Evolutionary conservation across 2,329 filamentous ascomycete genomes (phyloP).

Genomic region (Microdochium nivale): DNA sequence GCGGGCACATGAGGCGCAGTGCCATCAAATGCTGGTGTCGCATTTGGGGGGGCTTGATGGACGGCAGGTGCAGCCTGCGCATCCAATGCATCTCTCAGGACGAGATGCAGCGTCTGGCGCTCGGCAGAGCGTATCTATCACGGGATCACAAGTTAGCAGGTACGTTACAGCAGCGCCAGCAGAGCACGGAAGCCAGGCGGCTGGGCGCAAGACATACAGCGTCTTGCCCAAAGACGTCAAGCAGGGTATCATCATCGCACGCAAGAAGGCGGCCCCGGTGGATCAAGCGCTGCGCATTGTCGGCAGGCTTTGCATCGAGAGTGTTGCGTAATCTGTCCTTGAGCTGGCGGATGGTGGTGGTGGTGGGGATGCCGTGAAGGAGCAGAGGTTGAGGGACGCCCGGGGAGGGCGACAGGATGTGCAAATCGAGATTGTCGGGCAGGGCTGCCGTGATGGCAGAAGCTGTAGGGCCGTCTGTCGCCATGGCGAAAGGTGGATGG

Average conservation of each 20-base stretch:
- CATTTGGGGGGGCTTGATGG: slow-evolving; percentile 5
- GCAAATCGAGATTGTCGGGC: slow-evolving; percentile 7
- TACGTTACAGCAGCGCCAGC: neutral
- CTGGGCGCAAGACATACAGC: slow-evolving; percentile 28
- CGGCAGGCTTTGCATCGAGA: slow-evolving; percentile 38
- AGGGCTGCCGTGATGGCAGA: neutral
- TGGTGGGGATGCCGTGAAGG: slow-evolving; percentile 37
- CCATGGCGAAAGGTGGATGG: neutral
- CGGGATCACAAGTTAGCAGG: neutral
- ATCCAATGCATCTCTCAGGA: slow-evolving; percentile 20
- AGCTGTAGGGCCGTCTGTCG: neutral
- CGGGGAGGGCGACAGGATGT: slow-evolving; percentile 50
- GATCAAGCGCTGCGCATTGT: slow-evolving; percentile 51
- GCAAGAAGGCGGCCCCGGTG: slow-evolving; percentile 48
- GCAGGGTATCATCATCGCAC: slow-evolving; percentile 45
- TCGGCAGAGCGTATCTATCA: slow-evolving; percentile 17
- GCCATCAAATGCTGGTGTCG: neutral
- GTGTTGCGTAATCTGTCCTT: slow-evolving; percentile 49
- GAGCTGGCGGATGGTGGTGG: slow-evolving; percentile 46
- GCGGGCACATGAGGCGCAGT: neutral
- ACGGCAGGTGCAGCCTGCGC: slow-evolving; percentile 8
- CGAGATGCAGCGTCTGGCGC: slow-evolving; percentile 21
- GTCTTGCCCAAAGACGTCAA: slow-evolving; percentile 47
- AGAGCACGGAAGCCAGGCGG: neutral
- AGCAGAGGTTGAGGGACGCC: slow-evolving; percentile 40